Conservation (phyloP, 2,329 filamentous ascomycete genomes). For the Didymella lethalis region DNA sequence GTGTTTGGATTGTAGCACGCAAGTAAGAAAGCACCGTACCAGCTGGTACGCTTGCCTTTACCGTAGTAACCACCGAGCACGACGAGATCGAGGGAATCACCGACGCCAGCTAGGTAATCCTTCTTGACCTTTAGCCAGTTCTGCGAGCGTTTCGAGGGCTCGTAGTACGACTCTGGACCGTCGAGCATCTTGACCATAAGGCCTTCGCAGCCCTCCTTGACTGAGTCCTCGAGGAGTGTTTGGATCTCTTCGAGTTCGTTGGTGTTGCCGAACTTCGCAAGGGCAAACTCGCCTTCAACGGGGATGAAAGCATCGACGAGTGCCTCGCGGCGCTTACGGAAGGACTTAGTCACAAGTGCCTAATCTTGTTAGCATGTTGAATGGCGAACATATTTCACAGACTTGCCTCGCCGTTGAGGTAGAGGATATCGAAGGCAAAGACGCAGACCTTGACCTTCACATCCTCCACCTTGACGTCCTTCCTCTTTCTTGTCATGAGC, state of each 20-base stretch:
- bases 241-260: slow-evolving; percentile 95
- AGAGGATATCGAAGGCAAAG: slow-evolving; percentile 94
- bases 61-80: slow-evolving; percentile 94
- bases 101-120: slow-evolving; percentile 92
- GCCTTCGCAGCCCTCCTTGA: slow-evolving; percentile 95
- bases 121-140: slow-evolving; percentile 99
- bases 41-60: slow-evolving; percentile 92
- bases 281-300: slow-evolving; percentile 88
- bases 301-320: slow-evolving; percentile 76
- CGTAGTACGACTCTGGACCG: slow-evolving; percentile 89
- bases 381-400: not conserved
- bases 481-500: slow-evolving; percentile 96
- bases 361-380: slow-evolving; percentile 40
- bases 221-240: slow-evolving; percentile 87
- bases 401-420: slow-evolving; percentile 81
- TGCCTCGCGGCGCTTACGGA: slow-evolving; percentile 82
- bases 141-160: slow-evolving; percentile 92
- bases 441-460: slow-evolving; percentile 97
- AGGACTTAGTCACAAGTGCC: slow-evolving; percentile 82
- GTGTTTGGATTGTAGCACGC: slow-evolving; percentile 86
- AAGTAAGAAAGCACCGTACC: slow-evolving; percentile 94
- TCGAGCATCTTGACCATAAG: slow-evolving; percentile 99
- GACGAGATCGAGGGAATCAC: slow-evolving; percentile 95
- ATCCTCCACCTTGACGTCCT: slow-evolving; percentile 94
- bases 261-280: slow-evolving; percentile 86